These are phyloP conservation scores for Dactylellina sp. DNA, from an alignment of 2,329 filamentous ascomycete genomes.

Conservation along the genomic window DNA sequence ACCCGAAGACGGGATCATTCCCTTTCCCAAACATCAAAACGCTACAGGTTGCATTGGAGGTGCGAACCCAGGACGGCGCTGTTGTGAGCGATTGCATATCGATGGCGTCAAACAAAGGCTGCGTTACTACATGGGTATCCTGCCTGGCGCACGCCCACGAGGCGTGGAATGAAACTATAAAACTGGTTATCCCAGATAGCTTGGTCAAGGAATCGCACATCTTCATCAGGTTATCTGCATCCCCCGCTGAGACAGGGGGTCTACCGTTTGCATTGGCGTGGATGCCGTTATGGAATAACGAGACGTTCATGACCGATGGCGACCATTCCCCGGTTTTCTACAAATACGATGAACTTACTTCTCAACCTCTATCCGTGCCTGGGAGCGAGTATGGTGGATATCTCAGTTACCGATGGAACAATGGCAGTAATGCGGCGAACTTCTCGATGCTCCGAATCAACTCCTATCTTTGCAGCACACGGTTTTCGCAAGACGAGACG, in stretches of 20 bases:
- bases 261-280: conserved; percentile 87
- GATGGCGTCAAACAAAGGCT: conserved; percentile 81
- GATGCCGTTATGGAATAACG: conserved; percentile 91
- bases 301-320: conserved; percentile 89
- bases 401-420: conserved; percentile 82
- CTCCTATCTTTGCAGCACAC: conserved; percentile 92
- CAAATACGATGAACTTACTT: conserved; percentile 90
- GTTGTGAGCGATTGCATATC: conserved; percentile 89
- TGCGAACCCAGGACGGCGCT: conserved; percentile 78
- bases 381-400: conserved; percentile 78
- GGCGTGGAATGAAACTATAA: conserved; percentile 87
- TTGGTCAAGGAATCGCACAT: conserved; percentile 87
- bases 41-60: conserved; percentile 88
- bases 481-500: conserved; percentile 90
- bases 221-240: conserved; percentile 88
- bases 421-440: conserved; percentile 74
- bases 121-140: conserved; percentile 87
- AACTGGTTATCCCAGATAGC: conserved; percentile 79
- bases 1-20: conserved; percentile 83
- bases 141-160: conserved; percentile 82
- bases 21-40: conserved; percentile 78
- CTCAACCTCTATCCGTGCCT: conserved; percentile 73
- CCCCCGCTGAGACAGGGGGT: conserved; percentile 72
- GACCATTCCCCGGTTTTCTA: conserved; percentile 65
- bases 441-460: conserved; percentile 76